Conservation (phyloP, 2,329 filamentous ascomycete species). For the Alternaria incomplexa region DNA sequence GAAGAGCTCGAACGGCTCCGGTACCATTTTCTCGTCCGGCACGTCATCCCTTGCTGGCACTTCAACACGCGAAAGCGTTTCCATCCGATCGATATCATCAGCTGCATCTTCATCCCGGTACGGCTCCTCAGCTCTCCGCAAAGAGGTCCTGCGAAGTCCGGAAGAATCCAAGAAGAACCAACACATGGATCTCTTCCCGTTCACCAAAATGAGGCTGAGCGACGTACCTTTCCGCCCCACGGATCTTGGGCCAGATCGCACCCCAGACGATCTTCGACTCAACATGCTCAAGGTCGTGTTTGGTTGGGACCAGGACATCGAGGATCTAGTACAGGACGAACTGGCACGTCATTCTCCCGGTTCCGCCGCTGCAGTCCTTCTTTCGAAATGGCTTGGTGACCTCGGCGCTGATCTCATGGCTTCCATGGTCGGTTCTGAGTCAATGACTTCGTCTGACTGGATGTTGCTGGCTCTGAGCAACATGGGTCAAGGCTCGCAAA, state of each 20-base stretch:
- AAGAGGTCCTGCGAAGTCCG: slow-evolving; percentile 81
- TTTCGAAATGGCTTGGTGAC: slow-evolving; percentile 92
- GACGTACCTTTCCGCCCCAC: slow-evolving; percentile 83
- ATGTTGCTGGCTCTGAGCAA: slow-evolving; percentile 92
- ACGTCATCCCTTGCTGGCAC: slow-evolving; percentile 58
- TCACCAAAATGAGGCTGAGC: slow-evolving; percentile 77
- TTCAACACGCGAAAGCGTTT: slow-evolving; percentile 60
- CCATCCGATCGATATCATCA: slow-evolving; percentile 59
- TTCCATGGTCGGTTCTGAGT: slow-evolving; percentile 74
- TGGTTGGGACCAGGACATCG: slow-evolving; percentile 87
- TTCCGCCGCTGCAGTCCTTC: slow-evolving; percentile 78
- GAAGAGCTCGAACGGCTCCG: slow-evolving; percentile 51
- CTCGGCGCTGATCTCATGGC: slow-evolving; percentile 81
- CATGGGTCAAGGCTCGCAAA: slow-evolving; percentile 78
- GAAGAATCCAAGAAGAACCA: slow-evolving; percentile 65
- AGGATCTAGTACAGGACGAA: slow-evolving; percentile 84
- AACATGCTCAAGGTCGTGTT: slow-evolving; percentile 96
- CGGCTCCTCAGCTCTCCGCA: slow-evolving; percentile 73
- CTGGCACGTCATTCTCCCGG: slow-evolving; percentile 74
- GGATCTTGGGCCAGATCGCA: slow-evolving; percentile 55
- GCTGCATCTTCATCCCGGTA: slow-evolving; percentile 51
- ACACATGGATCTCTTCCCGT: slow-evolving; percentile 83
- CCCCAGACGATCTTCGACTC: slow-evolving; percentile 75
- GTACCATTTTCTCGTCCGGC: slow-evolving; percentile 72
- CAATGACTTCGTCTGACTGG: slow-evolving; percentile 95